Percentiles rank a stretch among this genome's conserved stretches.
Evolutionary conservation across 2,329 filamentous ascomycete species (phyloP).

Genomic region (Aspergillus chevalieri): DNA sequence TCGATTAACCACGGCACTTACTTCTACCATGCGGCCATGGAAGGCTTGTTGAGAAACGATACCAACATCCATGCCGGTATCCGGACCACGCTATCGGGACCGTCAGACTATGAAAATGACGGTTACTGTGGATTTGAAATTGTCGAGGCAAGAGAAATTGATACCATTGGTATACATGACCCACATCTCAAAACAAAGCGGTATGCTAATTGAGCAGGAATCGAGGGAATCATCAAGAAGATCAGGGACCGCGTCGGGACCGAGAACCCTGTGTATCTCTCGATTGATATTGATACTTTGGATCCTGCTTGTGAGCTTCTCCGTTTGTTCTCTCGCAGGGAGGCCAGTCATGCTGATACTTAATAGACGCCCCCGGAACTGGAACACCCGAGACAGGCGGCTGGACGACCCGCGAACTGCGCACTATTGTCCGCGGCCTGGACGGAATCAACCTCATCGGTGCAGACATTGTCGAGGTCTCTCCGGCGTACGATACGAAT

Average conservation of each 20-base stretch:
- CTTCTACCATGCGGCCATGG: conserved; percentile 75
- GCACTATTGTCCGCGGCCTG: conserved; percentile 55
- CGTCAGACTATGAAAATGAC: conserved; percentile 77
- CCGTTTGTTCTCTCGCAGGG: no score
- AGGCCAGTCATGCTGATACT: no score
- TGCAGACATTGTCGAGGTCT: conserved; percentile 58
- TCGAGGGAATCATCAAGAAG: conserved; percentile 68
- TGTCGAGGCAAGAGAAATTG: conserved; percentile 67
- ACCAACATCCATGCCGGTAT: conserved; percentile 85
- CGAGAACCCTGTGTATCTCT: conserved; percentile 69
- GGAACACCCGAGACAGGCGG: conserved; percentile 58
- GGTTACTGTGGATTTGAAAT: conserved; percentile 80
- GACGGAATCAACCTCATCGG: conserved; percentile 53
- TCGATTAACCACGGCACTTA: conserved; percentile 83
- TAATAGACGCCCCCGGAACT: conserved; percentile 41
- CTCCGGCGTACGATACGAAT: conserved; percentile 56
- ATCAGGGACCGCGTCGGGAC: conserved; percentile 71
- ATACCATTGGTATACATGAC: conserved; percentile 48
- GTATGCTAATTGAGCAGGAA: conserved; percentile 28
- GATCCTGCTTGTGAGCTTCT: conserved; percentile 65
- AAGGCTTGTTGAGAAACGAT: conserved; percentile 73
- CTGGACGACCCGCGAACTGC: conserved; percentile 55
- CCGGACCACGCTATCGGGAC: conserved; percentile 71
- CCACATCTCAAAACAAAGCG: neutral
- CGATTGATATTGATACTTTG: conserved; percentile 80